Evolutionary conservation across 805 yeast species (phyloP).

Genomic region (Brettanomyces custersianus): DNA sequence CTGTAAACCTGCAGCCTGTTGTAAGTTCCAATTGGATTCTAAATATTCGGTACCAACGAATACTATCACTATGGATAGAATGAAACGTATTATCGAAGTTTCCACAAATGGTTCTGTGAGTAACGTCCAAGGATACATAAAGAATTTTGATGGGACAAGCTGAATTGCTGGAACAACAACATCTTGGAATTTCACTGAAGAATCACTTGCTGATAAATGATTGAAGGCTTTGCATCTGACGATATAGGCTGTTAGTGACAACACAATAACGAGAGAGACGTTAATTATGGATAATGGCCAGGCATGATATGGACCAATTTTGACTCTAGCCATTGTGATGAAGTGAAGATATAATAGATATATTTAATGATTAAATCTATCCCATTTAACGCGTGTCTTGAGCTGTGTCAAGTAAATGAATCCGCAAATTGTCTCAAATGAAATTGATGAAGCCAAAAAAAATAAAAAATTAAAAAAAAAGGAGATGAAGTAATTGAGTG

Average conservation of each 20-base stretch:
- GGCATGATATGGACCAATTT: neutral
- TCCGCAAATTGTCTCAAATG: too few species aligned
- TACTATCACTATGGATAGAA: conserved; percentile 30
- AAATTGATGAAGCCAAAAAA: too few species aligned
- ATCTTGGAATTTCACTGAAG: conserved; percentile 26
- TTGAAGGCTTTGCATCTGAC: conserved; percentile 32
- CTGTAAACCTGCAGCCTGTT: conserved; percentile 8
- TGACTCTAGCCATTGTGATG: conserved; percentile 3
- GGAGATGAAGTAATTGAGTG: too few species aligned
- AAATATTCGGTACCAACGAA: conserved; percentile 35
- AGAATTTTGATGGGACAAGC: conserved; percentile 49
- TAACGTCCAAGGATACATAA: conserved; percentile 57
- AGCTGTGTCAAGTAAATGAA: too few species aligned
- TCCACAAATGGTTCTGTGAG: conserved; percentile 60
- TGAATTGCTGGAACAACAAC: conserved; percentile 46
- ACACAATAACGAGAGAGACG: conserved; percentile 31
- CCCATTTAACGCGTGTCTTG: too few species aligned
- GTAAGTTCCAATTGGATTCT: conserved; percentile 39
- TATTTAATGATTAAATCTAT: too few species aligned
- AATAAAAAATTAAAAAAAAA: too few species aligned
- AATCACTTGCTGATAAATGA: conserved; percentile 11
- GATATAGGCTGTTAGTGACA: conserved; percentile 32
- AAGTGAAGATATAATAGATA: too few species aligned
- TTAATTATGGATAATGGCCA: conserved; percentile 10
- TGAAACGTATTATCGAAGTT: conserved; percentile 35